Evolutionary conservation across 2,329 filamentous ascomycete species (phyloP).

Genomic region (Trichoderma aggressivum): DNA sequence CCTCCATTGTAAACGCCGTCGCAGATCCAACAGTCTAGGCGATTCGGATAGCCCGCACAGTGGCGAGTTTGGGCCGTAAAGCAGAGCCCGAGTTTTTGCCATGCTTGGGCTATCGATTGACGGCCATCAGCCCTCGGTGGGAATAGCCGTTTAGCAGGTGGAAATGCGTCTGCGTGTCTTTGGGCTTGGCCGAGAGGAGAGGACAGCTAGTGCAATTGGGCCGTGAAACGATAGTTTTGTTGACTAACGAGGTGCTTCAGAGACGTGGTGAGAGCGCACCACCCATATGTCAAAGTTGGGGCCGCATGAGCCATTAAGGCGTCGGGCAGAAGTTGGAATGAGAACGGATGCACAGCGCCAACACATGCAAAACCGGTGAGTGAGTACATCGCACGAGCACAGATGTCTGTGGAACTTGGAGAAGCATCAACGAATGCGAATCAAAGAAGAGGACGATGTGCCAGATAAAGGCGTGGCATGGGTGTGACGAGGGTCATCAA

Average conservation of each 20-base stretch:
- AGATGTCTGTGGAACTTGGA: background rate
- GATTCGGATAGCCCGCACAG: background rate
- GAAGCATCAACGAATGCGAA: background rate
- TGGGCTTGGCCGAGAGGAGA: background rate
- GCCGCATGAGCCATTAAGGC: background rate
- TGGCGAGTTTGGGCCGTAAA: background rate
- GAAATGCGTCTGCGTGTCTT: background rate
- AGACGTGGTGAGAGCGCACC: background rate
- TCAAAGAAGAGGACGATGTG: background rate
- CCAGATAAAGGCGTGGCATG: background rate
- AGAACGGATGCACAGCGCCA: background rate
- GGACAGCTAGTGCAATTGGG: background rate
- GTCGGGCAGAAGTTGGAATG: background rate
- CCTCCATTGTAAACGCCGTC: background rate
- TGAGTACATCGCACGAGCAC: background rate
- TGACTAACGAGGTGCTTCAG: background rate
- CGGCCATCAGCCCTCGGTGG: background rate
- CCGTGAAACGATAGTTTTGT: background rate
- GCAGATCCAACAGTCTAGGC: background rate
- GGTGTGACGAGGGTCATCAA: background rate
- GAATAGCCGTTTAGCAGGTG: background rate
- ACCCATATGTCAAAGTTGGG: background rate
- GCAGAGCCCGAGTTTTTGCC: conserved; percentile 5
- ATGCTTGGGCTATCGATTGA: background rate
- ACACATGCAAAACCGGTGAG: background rate